Evolutionary conservation across 176 grass and related monocot species (phyloP).

Genomic region (Carex cristatella): DNA sequence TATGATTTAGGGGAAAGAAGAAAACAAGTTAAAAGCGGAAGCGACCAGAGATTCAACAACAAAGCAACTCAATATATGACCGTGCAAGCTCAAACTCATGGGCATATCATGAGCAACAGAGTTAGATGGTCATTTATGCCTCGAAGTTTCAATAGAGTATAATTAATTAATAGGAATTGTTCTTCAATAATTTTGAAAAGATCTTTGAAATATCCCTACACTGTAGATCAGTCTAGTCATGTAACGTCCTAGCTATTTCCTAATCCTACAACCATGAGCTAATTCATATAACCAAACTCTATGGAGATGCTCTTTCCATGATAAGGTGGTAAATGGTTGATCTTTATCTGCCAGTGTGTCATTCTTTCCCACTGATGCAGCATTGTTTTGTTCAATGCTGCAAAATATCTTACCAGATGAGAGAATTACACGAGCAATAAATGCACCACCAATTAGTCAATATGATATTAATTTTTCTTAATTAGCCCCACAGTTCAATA

Average conservation of each 20-base stretch:
- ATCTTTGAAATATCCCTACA: neutral
- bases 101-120: neutral
- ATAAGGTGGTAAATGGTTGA: neutral
- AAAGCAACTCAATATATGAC: no score
- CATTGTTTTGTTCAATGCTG: neutral
- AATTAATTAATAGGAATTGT: neutral
- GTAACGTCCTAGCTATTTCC: neutral
- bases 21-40: no score
- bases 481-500: neutral
- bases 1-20: no score
- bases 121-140: neutral
- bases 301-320: neutral
- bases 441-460: no score
- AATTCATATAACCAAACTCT: neutral
- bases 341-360: neutral
- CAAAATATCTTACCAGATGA: neutral
- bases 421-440: neutral
- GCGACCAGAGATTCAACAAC: no score
- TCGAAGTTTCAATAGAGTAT: neutral
- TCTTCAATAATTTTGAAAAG: neutral
- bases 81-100: neutral
- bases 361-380: neutral
- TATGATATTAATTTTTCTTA: neutral
- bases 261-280: neutral
- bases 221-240: neutral